phyloP scores from a whole-genome alignment of 768 basidiomycete genomes.

The Rhizopogon rudus region DNA sequence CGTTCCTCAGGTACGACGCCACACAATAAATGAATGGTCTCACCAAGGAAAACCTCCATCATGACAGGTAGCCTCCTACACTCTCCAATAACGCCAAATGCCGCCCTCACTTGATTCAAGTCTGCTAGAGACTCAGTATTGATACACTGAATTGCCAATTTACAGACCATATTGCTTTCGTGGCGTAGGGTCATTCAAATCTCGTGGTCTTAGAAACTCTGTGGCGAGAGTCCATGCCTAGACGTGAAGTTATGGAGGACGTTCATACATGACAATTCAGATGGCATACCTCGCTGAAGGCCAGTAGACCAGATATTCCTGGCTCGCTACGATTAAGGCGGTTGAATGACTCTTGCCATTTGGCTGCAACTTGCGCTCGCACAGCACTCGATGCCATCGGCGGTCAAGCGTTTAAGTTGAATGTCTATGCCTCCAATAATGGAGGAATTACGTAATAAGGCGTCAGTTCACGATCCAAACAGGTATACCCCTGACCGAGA shows the following conservation, averaged over 20 bases:
- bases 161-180: conserved; percentile 24
- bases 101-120: conserved; percentile 43
- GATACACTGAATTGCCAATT: background rate
- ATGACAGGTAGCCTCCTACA: conserved; percentile 57
- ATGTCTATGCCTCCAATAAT: too few relatives aligned
- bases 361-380: conserved; percentile 59
- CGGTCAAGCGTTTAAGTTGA: background rate
- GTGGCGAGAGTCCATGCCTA: conserved; percentile 61
- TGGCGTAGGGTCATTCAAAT: conserved; percentile 37
- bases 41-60: conserved; percentile 70
- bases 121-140: conserved; percentile 29
- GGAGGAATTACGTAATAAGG: too few relatives aligned
- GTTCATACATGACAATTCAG: background rate
- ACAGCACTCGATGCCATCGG: conserved; percentile 57
- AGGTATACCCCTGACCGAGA: background rate
- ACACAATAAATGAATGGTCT: conserved; percentile 12
- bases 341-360: conserved; percentile 70
- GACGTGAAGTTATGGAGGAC: background rate
- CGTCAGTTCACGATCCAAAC: too few relatives aligned
- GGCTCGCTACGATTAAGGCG: conserved; percentile 53
- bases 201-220: conserved; percentile 50
- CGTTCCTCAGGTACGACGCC: background rate
- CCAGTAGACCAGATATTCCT: conserved; percentile 61
- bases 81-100: conserved; percentile 55
- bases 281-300: conserved; percentile 51